Conservation (phyloP, 1,284 basidiomycete genomes). For the Blastosporella zonata region DNA sequence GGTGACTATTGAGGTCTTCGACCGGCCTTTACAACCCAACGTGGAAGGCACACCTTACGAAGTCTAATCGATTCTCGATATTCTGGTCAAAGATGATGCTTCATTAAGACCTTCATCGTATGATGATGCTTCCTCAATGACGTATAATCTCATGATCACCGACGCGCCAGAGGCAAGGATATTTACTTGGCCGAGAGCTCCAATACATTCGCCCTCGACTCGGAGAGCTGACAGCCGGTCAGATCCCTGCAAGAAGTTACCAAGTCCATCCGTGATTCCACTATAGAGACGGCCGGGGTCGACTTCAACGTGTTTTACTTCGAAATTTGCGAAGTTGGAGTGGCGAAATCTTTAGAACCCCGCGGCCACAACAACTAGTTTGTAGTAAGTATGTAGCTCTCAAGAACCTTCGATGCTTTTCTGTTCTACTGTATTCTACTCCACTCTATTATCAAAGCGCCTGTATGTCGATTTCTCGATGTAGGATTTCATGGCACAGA, state of each 20-base stretch:
- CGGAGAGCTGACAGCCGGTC: no score
- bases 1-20: background rate
- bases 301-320: background rate
- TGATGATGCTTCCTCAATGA: background rate
- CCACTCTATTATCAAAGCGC: background rate
- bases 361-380: conserved; percentile 1
- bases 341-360: background rate
- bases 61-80: background rate
- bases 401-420: background rate
- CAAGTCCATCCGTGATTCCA: no score
- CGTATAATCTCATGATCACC: background rate
- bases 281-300: no score
- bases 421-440: background rate
- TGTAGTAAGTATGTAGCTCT: background rate
- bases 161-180: no score
- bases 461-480: no score
- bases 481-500: no score
- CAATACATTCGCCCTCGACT: no score
- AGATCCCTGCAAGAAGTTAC: no score
- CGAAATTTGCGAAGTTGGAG: background rate
- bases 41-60: background rate
- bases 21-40: background rate
- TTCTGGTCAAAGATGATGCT: background rate
- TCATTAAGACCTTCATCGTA: background rate
- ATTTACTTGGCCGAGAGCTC: no score